Evolutionary conservation across 2,329 filamentous ascomycete species (phyloP), one percentile per base, ranked within the genome.

Genomic region (Pseudogymnoascus verrucosus): DNA sequence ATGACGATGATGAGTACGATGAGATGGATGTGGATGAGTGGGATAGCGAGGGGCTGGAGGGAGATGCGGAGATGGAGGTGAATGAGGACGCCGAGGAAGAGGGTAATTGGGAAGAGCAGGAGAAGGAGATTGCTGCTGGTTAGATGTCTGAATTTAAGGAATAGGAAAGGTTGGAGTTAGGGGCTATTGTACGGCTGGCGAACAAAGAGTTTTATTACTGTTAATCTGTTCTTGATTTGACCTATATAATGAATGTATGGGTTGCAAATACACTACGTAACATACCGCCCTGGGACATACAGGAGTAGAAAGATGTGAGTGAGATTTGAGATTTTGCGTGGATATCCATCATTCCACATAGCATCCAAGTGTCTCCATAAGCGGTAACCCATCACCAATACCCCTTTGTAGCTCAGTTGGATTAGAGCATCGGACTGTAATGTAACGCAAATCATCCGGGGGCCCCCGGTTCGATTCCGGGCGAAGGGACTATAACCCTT

Each of bases 11-110:
- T 6, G 73, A 74, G 51, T 76, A 79, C 42, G 76, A 78, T 62
- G 79, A 78, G 47, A 78, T 78, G 65, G 78, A 79, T 67, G 76
- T 79, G 37, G 78, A 77, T 60, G 77, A 76, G 51, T 75, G 73
- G 73, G 73, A 75, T 62, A 71, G 68, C 61, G 74, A 75, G 61
- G 74, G 70, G 12, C 54, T 74, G 8, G 70, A 70, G 59, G 74
- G 71, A 0, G 74, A 75, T 66, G 71, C 64, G 2, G 72, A 75
- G 59, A 68, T 70, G 67, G 69, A 72, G 39, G 60, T 70, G 19
- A 74, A 75, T 63, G 71, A 74, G 66, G 67, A 71, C 36, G 70
- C 71, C 66, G 71, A 74, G 34, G 69, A 70, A 4, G 68, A 62
- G 61, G 72, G 71, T 5, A 69, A 74, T 51, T 74, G 71, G 72